Evolutionary conservation across 2,329 filamentous ascomycete species (phyloP).

Genomic region (Sporothrix euskadiensis): DNA sequence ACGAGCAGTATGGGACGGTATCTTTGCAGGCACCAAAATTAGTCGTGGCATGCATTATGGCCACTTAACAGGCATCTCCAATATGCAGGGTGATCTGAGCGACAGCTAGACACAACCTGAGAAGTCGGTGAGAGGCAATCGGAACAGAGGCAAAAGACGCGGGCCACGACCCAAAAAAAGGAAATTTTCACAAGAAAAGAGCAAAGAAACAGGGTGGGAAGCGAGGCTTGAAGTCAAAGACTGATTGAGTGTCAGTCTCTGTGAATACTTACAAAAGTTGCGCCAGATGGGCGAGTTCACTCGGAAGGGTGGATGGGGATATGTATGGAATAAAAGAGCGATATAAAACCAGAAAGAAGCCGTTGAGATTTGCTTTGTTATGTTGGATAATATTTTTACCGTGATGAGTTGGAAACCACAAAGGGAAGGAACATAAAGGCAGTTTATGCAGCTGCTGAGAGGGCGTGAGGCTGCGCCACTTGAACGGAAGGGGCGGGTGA

Average conservation of each 20-base stretch:
- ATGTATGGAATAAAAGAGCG: neutral
- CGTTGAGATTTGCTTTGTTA: too few species aligned
- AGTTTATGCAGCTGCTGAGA: neutral
- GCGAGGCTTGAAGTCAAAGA: neutral
- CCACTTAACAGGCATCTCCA: constrained; percentile 2
- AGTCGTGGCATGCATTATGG: constrained; percentile 21
- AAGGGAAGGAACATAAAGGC: neutral
- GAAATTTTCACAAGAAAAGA: neutral
- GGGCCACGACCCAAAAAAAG: neutral
- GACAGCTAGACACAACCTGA: neutral
- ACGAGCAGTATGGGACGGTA: neutral
- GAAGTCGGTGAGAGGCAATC: constrained; percentile 28
- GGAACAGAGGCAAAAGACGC: neutral
- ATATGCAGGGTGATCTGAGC: constrained; percentile 20
- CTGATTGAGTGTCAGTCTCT: neutral
- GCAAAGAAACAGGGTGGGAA: neutral
- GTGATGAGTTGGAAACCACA: neutral
- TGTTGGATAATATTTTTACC: neutral
- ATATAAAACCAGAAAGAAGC: neutral
- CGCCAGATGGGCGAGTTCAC: neutral
- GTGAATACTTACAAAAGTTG: neutral
- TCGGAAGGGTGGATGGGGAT: neutral
- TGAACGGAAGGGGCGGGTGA: constrained; percentile 12
- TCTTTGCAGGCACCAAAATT: neutral
- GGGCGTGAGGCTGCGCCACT: constrained; percentile 1